Conservation (phyloP, 2,329 filamentous ascomycete genomes). For the Celoporthe dispersa region DNA sequence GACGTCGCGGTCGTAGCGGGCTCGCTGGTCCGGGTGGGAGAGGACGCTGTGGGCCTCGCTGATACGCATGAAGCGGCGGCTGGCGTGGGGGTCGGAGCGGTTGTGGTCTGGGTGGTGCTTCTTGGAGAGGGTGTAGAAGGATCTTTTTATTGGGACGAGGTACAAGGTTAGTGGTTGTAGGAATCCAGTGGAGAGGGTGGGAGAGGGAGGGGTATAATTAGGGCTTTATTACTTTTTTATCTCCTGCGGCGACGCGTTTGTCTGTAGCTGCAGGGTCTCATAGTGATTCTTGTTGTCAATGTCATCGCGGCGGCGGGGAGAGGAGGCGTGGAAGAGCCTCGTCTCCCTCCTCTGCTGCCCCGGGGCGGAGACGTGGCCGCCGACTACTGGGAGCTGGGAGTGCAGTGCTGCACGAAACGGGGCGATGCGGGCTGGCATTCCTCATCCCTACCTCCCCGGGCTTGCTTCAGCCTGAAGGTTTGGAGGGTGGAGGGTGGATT, state of each 20-base stretch:
- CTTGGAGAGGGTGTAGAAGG: constrained; percentile 92
- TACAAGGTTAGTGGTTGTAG: not conserved
- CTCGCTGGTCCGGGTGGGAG: constrained; percentile 72
- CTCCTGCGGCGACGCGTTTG: constrained; percentile 70
- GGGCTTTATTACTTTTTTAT: constrained; percentile 85
- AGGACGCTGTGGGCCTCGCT: constrained; percentile 83
- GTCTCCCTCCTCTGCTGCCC: constrained; percentile 7
- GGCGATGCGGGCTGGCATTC: constrained; percentile 60
- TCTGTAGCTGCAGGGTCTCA: constrained; percentile 74
- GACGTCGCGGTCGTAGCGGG: constrained; percentile 78
- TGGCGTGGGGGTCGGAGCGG: constrained; percentile 72
- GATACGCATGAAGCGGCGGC: constrained; percentile 79
- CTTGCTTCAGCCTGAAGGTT: constrained; percentile 20
- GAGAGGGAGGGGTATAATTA: too few relatives aligned
- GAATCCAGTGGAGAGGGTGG: too few relatives aligned
- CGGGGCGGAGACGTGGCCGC: constrained; percentile 7
- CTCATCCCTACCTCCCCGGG: constrained; percentile 57
- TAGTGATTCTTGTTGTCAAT: constrained; percentile 70
- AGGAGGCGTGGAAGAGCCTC: constrained; percentile 39
- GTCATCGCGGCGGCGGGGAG: constrained; percentile 34
- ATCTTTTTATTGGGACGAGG: constrained; percentile 45
- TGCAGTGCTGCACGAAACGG: constrained; percentile 37
- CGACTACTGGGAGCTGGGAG: constrained; percentile 24
- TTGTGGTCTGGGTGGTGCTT: constrained; percentile 92
- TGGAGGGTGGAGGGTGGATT: not conserved